Base-by-base conservation (phyloP, 75 land plant genomes). In the Isoetes taiwanensis region DNA sequence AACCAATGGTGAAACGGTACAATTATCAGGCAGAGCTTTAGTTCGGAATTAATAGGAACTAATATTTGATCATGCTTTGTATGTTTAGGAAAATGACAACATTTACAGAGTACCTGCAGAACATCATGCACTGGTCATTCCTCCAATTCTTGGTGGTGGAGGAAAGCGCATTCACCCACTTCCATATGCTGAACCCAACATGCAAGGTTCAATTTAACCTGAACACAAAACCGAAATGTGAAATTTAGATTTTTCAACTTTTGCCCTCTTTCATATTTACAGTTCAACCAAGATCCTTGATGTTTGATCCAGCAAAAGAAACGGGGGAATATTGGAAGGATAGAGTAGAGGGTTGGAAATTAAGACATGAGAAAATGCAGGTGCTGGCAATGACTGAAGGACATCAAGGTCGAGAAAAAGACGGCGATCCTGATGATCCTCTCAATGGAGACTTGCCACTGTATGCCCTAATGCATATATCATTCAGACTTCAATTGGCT, bases 181-280 rank as follows among this genome's bases (percentile, higher is more conserved):
- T 58, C 21, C 30, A 50, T 9, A 58, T 58, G 60, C 26, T 52
- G 27, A 52, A 58, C 14, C 52, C 28, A 8, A 43, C 3, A 52
- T 58, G 60, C 52, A 61, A 76, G 79, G 12, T 59, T 68, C 35
- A 64, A 72, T 0, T 76, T 77, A 0, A 63, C 59, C 23, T 83
- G 80, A 10, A 58, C 34, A 9, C 83, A 80, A 17, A 78, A 80
- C 6, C 34, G 19, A 0, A 83, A 83, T 46, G 79, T 79, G 1
- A 82, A 82, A 57, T 68, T 73, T 72, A 9, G 57, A 8, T 43
- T 71, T 69, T 71, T 39, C 55, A 58, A 38, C 11, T 25, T 20
- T 43, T 16, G 48, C 34, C 24, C n/a, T 17, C 6, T 28, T 27
- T 10, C 28, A 30, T 25, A 19, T 43, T 21, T 8, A 41, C 21